phyloP scores from a whole-genome alignment of 2,329 filamentous ascomycete genomes.

The Ophiostoma piceae region DNA sequence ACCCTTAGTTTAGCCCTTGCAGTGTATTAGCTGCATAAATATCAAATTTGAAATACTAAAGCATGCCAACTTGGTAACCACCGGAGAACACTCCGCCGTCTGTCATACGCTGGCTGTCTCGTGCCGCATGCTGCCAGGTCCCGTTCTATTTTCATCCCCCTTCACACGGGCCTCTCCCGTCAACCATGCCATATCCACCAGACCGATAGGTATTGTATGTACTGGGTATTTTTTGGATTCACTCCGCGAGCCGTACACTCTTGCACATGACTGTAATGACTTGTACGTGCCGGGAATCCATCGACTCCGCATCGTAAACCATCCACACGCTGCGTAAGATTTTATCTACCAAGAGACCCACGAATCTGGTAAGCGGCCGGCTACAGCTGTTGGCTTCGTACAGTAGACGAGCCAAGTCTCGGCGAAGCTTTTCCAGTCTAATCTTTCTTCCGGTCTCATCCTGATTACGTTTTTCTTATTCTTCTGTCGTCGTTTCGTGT shows the following conservation, averaged over 20 bases:
- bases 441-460: neutral
- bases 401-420: slow-evolving; percentile 3
- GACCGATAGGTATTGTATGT: no score
- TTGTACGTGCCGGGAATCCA: no score
- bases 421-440: neutral
- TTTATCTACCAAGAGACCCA: neutral
- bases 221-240: no score
- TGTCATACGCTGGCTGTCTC: neutral
- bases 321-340: neutral
- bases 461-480: no score
- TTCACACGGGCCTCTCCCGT: slow-evolving; percentile 7
- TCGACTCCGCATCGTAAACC: neutral
- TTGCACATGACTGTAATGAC: neutral
- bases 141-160: neutral
- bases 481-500: neutral
- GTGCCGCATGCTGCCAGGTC: neutral
- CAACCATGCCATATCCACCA: neutral
- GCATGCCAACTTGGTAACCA: neutral
- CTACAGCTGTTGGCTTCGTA: neutral
- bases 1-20: no score
- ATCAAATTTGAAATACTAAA: neutral
- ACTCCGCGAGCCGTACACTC: neutral
- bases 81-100: slow-evolving; percentile 1
- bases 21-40: no score
- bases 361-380: slow-evolving; percentile 7